These are phyloP conservation scores for Pisolithus albus DNA, from an alignment of 768 basidiomycete species.

Conservation along the genomic window DNA sequence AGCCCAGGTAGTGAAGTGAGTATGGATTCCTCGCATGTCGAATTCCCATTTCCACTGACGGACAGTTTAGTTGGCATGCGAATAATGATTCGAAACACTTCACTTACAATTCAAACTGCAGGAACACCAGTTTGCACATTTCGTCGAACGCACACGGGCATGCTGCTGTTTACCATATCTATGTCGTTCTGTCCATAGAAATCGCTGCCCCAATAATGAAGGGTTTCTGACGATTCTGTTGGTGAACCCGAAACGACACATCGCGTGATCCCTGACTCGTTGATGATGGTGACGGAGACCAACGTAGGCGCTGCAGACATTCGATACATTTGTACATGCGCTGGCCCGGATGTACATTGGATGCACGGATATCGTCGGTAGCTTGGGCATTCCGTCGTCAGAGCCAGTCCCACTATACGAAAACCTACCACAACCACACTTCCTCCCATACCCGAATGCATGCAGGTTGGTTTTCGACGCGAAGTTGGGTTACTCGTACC, in stretches of 20 bases:
- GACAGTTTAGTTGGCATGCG: neutral
- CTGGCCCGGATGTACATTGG: neutral
- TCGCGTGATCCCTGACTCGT: no score
- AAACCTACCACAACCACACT: constrained; percentile 52
- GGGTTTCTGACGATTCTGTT: no score
- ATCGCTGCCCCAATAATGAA: constrained; percentile 27
- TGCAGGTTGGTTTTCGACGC: no score
- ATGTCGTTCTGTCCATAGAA: constrained; percentile 66
- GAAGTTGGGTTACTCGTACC: no score
- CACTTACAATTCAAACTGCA: constrained; percentile 51
- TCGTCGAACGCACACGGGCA: neutral
- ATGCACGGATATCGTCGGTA: constrained; percentile 44
- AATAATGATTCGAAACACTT: neutral
- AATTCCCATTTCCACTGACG: constrained; percentile 52
- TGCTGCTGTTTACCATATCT: constrained; percentile 46
- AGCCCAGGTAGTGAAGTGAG: constrained; percentile 69
- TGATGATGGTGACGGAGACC: no score
- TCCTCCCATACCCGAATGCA: constrained; percentile 39
- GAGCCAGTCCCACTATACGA: neutral
- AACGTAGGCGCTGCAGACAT: no score
- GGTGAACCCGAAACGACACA: no score
- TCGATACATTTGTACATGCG: neutral
- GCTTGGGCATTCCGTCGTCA: constrained; percentile 28
- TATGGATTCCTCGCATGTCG: constrained; percentile 58
- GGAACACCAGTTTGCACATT: neutral